Base-by-base conservation (phyloP, 75 land plant genomes). In the Azolla pinnata region DNA sequence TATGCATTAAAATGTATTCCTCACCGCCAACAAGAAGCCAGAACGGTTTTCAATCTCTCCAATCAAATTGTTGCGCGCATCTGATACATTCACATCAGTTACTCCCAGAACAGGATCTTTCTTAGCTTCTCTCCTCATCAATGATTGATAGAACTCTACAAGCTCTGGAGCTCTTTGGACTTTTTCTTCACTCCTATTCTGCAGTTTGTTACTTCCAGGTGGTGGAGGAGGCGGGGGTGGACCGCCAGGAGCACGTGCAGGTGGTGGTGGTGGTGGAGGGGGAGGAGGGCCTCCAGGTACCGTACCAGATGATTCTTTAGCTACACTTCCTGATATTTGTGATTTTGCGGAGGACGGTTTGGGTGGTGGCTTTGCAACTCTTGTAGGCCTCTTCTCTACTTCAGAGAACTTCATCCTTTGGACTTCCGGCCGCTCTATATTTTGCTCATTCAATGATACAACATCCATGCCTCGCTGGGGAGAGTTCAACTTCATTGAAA, bases 81-180 rank as follows among this genome's bases (percentile, higher is more conserved):
- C 85, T 30, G 81, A 54, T 19, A 52, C 59, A 69, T 59, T 72
- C n/a, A 63, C 51, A 24, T 79, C 62, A 27, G 79, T 68, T 31
- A 69, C 34, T 40, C 81, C 59, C 10, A 76, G 31, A 24, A 79
- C 1, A 14, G 76, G 57, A 34, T 79, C 82, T 60, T 78, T 85
- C 90, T 85, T 93, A 28, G 84, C 88, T 47, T 86, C 99, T n/a
- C 91, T 82, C 70, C 87, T 95, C 99, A 95, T 84, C 59, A 86
- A 46, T 38, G 84, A 57, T 58, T 95, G 99, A 58, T 95, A 95
- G 46, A 95, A 89, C 56, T 95, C 91, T 4, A 95, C 99, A 3
- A 95, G 67, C 64, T 86, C 99, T 24, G 99, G 99, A 54, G 99
- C 99, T 25, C 99, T 72, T 40, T 88, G 96, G 29, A 93, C 89